These are phyloP conservation scores for Tricholoma sp. DNA, from an alignment of 768 basidiomycete species.

Conservation along the genomic window DNA sequence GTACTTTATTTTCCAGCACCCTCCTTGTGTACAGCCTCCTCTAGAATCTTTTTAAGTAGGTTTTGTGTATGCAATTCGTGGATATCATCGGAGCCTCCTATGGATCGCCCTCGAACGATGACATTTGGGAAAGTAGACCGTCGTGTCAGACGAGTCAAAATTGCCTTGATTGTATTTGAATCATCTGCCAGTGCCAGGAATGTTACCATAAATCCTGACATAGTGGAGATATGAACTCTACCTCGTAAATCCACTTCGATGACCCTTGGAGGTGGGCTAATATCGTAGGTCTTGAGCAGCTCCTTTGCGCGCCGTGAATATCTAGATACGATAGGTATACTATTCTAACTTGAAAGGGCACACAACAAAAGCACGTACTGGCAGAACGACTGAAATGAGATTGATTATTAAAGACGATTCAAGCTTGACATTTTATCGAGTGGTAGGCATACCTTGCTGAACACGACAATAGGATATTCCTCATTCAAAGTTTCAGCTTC, in stretches of 20 bases:
- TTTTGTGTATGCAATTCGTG: conserved; percentile 44
- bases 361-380: conserved; percentile 35
- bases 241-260: conserved; percentile 76
- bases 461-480: conserved; percentile 65
- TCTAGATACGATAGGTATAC: conserved; percentile 25
- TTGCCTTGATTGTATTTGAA: conserved; percentile 52
- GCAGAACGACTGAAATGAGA: conserved; percentile 56
- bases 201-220: background rate
- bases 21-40: conserved; percentile 35
- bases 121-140: conserved; percentile 76
- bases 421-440: background rate
- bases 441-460: conserved; percentile 62
- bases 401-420: background rate
- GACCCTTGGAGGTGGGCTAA: conserved; percentile 60
- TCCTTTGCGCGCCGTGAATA: conserved; percentile 58
- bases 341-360: background rate
- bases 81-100: conserved; percentile 66
- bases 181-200: conserved; percentile 41
- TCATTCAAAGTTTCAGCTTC: conserved; percentile 38
- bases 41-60: conserved; percentile 38
- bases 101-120: conserved; percentile 53
- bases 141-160: conserved; percentile 61
- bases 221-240: conserved; percentile 16
- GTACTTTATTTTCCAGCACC: conserved; percentile 10
- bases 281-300: conserved; percentile 55